These are phyloP conservation scores for Cladosporium sp. DNA, from an alignment of 2,329 filamentous ascomycete species.

Conservation along the genomic window DNA sequence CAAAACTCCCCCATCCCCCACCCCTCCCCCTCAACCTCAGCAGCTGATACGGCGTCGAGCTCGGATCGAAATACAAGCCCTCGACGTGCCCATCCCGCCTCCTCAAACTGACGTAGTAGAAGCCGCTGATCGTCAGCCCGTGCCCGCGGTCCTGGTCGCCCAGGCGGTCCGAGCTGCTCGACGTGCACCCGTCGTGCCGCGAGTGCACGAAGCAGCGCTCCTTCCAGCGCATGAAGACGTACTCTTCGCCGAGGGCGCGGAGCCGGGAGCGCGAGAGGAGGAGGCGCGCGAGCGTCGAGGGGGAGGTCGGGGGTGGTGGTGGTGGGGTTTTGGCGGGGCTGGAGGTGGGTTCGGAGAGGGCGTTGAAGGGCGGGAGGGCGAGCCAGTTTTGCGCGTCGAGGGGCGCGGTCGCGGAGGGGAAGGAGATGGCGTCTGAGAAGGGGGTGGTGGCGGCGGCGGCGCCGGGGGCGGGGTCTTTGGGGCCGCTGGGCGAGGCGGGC, in stretches of 20 bases:
- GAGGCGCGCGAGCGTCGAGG: conserved; percentile 27
- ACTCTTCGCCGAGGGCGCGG: conserved; percentile 38
- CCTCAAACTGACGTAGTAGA: conserved; percentile 48
- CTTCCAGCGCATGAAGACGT: conserved; percentile 53
- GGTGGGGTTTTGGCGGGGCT: background rate
- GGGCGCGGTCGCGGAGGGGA: conserved; percentile 37
- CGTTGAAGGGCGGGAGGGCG: conserved; percentile 40
- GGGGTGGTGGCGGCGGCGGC: conserved; percentile 15
- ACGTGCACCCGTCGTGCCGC: conserved; percentile 19
- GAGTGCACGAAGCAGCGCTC: conserved; percentile 43
- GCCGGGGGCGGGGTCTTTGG: conserved; percentile 15
- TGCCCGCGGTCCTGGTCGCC: conserved; percentile 31
- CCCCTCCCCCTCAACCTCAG: conserved; percentile 38
- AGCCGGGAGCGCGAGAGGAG: conserved; percentile 38
- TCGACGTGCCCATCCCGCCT: conserved; percentile 42
- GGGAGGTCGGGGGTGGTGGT: background rate
- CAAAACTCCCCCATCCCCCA: conserved; percentile 35
- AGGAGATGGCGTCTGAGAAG: conserved; percentile 30
- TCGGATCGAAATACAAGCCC: conserved; percentile 51
- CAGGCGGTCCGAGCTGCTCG: conserved; percentile 15
- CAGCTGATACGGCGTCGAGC: conserved; percentile 48
- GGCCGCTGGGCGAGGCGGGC: conserved; percentile 22
- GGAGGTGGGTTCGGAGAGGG: conserved; percentile 17
- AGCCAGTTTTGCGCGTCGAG: conserved; percentile 46
- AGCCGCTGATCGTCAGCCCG: conserved; percentile 49